These are phyloP conservation scores for Ophiocordyceps unilateralis DNA, from an alignment of 2,329 filamentous ascomycete species.

Conservation along the genomic window DNA sequence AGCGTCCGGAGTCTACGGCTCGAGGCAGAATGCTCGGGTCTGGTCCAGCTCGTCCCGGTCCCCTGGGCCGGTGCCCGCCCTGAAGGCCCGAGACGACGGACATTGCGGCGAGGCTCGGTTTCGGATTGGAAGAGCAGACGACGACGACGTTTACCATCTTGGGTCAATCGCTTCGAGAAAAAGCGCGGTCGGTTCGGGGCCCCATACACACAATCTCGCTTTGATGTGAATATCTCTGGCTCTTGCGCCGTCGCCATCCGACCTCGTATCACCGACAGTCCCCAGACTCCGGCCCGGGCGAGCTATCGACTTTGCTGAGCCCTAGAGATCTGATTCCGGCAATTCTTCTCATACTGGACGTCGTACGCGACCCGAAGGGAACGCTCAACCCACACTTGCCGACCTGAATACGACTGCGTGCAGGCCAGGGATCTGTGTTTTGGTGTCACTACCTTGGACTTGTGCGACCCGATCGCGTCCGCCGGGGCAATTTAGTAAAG, in stretches of 20 bases:
- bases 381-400: not conserved
- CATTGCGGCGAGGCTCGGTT: not conserved
- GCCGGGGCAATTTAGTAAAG: not conserved
- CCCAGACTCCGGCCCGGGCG: not conserved
- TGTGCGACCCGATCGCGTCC: not conserved
- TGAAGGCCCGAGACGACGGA: not conserved
- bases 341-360: not conserved
- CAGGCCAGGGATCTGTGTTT: not conserved
- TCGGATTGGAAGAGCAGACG: not conserved
- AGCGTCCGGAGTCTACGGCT: not conserved
- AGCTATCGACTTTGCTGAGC: not conserved
- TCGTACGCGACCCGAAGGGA: not conserved
- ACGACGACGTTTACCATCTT: not conserved
- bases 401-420: constrained; percentile 1
- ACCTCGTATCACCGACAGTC: not conserved
- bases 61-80: constrained; percentile 1
- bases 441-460: not conserved
- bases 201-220: not conserved
- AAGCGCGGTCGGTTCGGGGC: not conserved
- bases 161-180: constrained; percentile 1
- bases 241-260: not conserved
- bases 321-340: not conserved
- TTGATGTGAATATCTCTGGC: not conserved
- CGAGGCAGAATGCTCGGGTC: constrained; percentile 1
- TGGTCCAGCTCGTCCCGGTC: constrained; percentile 1